These are phyloP conservation scores for Kwoniella heveanensis DNA, from an alignment of 768 basidiomycete genomes.

Conservation along the genomic window DNA sequence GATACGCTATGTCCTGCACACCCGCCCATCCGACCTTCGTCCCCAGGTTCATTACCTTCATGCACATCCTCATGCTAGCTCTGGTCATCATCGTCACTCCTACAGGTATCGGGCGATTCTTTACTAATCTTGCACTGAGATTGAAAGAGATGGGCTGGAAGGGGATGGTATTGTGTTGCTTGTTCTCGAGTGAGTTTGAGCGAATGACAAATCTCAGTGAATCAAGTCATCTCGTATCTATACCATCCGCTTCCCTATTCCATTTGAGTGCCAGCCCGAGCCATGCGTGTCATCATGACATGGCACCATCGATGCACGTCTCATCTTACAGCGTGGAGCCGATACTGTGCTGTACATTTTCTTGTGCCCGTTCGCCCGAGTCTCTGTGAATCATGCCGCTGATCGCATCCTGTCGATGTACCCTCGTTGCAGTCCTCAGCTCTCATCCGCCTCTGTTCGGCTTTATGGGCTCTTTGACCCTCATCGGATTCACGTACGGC, in stretches of 20 bases:
- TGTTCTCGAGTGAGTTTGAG: slow-evolving; percentile 48
- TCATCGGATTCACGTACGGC: slow-evolving; percentile 55
- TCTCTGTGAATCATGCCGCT: background rate
- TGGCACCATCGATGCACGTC: too few species aligned
- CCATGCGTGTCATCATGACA: too few species aligned
- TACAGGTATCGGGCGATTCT: slow-evolving; percentile 42
- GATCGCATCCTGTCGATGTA: background rate
- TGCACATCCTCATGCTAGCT: slow-evolving; percentile 42
- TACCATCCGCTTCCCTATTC: too few species aligned
- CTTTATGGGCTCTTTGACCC: slow-evolving; percentile 49
- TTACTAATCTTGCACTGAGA: slow-evolving; percentile 42
- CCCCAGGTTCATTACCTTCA: slow-evolving; percentile 36
- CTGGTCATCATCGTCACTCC: slow-evolving; percentile 52
- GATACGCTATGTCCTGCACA: background rate
- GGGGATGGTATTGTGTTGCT: slow-evolving; percentile 44
- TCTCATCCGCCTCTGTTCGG: slow-evolving; percentile 56
- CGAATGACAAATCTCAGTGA: background rate
- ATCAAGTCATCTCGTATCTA: background rate
- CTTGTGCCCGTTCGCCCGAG: too few species aligned
- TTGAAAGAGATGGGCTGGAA: slow-evolving; percentile 39
- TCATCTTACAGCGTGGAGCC: too few species aligned
- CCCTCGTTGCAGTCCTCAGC: slow-evolving; percentile 41
- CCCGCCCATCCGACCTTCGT: too few species aligned
- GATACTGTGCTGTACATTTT: too few species aligned
- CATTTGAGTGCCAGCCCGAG: too few species aligned